phyloP scores from a whole-genome alignment of 768 basidiomycete genomes.

The Lentinula guzmanii region DNA sequence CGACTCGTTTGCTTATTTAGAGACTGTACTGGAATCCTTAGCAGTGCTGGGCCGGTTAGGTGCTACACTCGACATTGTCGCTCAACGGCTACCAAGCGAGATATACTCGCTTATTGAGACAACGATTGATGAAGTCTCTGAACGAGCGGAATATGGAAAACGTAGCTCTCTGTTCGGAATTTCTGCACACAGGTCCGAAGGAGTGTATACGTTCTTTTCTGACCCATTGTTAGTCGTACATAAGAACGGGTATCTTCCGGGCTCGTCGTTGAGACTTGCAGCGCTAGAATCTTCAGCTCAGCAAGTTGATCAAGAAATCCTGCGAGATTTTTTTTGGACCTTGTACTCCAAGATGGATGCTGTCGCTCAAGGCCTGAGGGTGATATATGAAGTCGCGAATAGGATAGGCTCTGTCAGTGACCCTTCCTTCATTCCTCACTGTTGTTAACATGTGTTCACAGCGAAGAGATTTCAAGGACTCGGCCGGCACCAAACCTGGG shows the following conservation, averaged over 20 bases:
- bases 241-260: slow-evolving; percentile 31
- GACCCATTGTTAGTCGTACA: slow-evolving; percentile 18
- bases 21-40: slow-evolving; percentile 88
- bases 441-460: slow-evolving; percentile 20
- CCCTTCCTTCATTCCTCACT: neutral
- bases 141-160: slow-evolving; percentile 77
- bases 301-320: slow-evolving; percentile 74
- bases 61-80: slow-evolving; percentile 72
- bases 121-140: slow-evolving; percentile 88
- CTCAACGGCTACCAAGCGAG: slow-evolving; percentile 79
- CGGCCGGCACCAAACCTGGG: slow-evolving; percentile 70
- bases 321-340: slow-evolving; percentile 95
- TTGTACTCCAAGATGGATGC: slow-evolving; percentile 94
- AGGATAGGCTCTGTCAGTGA: slow-evolving; percentile 83
- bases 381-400: slow-evolving; percentile 85
- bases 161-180: slow-evolving; percentile 34
- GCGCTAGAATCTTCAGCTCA: slow-evolving; percentile 71
- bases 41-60: slow-evolving; percentile 88
- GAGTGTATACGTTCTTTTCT: slow-evolving; percentile 44
- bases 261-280: slow-evolving; percentile 57
- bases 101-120: slow-evolving; percentile 79
- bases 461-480: slow-evolving; percentile 90
- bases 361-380: slow-evolving; percentile 83
- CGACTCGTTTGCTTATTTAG: slow-evolving; percentile 91
- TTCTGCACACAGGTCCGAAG: slow-evolving; percentile 37